phyloP scores from a whole-genome alignment of 2,329 filamentous ascomycete species.

The Fusarium veterinarium region DNA sequence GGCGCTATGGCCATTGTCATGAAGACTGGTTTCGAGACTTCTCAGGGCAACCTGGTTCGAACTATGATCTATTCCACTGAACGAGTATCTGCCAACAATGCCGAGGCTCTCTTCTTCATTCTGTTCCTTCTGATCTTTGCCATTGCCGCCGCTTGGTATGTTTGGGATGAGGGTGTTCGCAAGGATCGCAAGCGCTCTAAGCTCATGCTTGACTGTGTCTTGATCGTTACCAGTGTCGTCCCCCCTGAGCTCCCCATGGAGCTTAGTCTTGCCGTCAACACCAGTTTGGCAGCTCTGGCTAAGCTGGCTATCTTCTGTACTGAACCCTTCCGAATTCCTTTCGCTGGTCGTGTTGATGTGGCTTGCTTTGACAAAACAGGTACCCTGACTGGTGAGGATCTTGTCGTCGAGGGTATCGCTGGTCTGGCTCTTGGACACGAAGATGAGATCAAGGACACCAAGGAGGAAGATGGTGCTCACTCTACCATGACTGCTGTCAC shows the following conservation, averaged over 20 bases:
- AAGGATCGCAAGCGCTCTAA: slow-evolving; percentile 98
- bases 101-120: slow-evolving; percentile 96
- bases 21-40: slow-evolving; percentile 99
- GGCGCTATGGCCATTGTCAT: slow-evolving; percentile 93
- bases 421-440: slow-evolving; percentile 79
- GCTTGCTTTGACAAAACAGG: slow-evolving; percentile 99
- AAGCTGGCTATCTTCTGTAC: slow-evolving; percentile 99
- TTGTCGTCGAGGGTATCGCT: slow-evolving; percentile 96
- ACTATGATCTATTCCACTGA: slow-evolving; percentile 99
- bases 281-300: slow-evolving; percentile 91
- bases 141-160: slow-evolving; percentile 97
- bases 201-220: slow-evolving; percentile 93
- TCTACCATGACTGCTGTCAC: slow-evolving; percentile 79
- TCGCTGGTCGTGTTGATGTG: slow-evolving; percentile 92
- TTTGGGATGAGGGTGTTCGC: slow-evolving; percentile 95
- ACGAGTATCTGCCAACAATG: slow-evolving; percentile 97
- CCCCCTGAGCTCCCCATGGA: slow-evolving; percentile 99
- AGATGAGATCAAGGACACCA: slow-evolving; percentile 69
- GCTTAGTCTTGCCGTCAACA: slow-evolving; percentile 96
- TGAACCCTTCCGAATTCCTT: slow-evolving; percentile 98
- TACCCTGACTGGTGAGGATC: slow-evolving; percentile 93
- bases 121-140: slow-evolving; percentile 96
- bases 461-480: slow-evolving; percentile 84
- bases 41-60: slow-evolving; percentile 94
- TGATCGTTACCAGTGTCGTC: slow-evolving; percentile 97